Evolutionary conservation across 1,139 yeast genomes (phyloP), one percentile per base, ranked within the genome.

Genomic region (Taiozyma onychis): DNA sequence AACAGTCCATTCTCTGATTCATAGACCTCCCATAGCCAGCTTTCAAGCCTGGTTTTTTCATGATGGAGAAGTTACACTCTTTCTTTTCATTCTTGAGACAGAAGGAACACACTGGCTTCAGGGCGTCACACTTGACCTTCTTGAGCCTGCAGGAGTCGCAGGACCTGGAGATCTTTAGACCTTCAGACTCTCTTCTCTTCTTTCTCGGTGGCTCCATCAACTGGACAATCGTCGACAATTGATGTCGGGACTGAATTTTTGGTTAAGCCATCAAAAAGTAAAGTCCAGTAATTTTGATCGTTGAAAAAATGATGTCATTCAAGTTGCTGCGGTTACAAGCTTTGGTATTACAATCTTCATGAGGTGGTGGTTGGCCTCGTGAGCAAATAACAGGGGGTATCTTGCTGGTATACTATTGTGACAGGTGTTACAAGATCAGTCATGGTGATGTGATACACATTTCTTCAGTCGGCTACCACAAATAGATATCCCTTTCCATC

Each of bases 371-470:
- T 67, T 50, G 75, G 75, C 13, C 62, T 68, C 10, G 56, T 58
- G 26, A 65, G 67, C 42, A 58, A 64, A 34, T 75, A 71, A 54
- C 63, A 63, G 27, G 76, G 76, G 16, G 60, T 71, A 37, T 57
- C 68, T 27, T 72, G 69, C 44, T 72, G 68, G 59, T 71, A 61
- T 56, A 59, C 60, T 6, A 50, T 55, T 21, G 63, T 71, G 35
- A 75, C 74, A 4, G 70, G 68, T 43, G 75, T 13, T 69, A 67
- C 42, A 72, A 72, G 54, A 62, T 72, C 51, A 68, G 74, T 21
- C 73, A 72, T 59, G 65, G 74, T 57, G 61, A 64, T 60, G 60
- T 71, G 26, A 57, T 66, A 16, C 18, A 16, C 18, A 16, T 16
- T 16, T 16, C 18, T 16, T 16, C 18, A 18, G 18, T 18, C 18